Evolutionary conservation across 2,329 filamentous ascomycete genomes (phyloP), one percentile per base, ranked within the genome.

Genomic region (Malbranchea cinnamomea): DNA sequence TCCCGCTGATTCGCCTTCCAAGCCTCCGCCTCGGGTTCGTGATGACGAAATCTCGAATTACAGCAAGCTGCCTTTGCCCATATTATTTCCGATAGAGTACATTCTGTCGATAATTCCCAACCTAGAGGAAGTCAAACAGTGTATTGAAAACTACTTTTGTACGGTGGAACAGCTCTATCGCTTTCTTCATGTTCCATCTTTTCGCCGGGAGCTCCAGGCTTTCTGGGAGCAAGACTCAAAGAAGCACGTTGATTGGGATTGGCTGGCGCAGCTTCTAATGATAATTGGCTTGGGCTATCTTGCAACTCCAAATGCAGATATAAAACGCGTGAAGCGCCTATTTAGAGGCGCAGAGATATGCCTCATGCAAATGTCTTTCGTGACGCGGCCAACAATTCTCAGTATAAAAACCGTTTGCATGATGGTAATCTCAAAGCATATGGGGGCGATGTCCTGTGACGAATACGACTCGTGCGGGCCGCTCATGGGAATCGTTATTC

Each of bases 151-250:
- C 21, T 73, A 73, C 47, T 51, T 76, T n/a, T 52, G 63, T 28
- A 63, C 63, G 0, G 56, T 65, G 28, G 69, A 74, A 41, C 59
- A 61, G 0, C 56, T 67, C 6, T 59, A 68, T 36, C 61, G 71
- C 3, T 56, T 76, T 9, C 34, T 77, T 4, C 65, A 77, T 42
- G 43, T 68, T 1, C 68, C 70, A 0, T 62, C 60, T 0, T 75
- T 77, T 36, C 52, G 50, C 23, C 50, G 49, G 4, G 65, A 70
- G 13, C 74, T 73, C 37, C 63, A 69, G 14, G 53, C 56, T 0
- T 38, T 69, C 1, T 75, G 69, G 68, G n/a, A n/a, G n/a, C n/a
- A n/a, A n/a, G n/a, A n/a, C n/a, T n/a, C n/a, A n/a, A 21, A 28
- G 6, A 32, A 34, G 9, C 38, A 32, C 2, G 19, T n/a, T 10